A percentile compares a stretch with the other conserved stretches of the same genome.
Conservation (phyloP, 2,329 filamentous ascomycete species). For the Fusarium succisae region DNA sequence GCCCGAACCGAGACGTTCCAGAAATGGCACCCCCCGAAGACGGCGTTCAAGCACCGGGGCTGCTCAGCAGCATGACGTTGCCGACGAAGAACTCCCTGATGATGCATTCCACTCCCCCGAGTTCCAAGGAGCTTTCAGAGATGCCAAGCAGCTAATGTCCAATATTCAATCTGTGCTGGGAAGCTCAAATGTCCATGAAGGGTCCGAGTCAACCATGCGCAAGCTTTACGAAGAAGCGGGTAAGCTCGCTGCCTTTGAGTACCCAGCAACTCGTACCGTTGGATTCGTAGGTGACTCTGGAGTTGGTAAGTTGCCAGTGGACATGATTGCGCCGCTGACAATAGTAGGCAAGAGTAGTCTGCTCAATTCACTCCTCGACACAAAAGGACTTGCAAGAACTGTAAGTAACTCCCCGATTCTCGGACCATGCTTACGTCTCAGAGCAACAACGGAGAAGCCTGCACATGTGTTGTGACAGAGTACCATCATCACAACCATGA, state of each 20-base stretch:
- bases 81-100: conserved; percentile 46
- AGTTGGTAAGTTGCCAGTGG: conserved; percentile 46
- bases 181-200: conserved; percentile 47
- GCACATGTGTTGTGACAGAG: conserved; percentile 59
- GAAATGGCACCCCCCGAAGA: neutral
- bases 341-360: conserved; percentile 58
- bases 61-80: conserved; percentile 32
- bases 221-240: conserved; percentile 47
- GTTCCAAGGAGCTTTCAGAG: conserved; percentile 48
- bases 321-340: neutral
- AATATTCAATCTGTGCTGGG: conserved; percentile 46
- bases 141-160: conserved; percentile 47
- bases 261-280: conserved; percentile 52
- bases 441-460: conserved; percentile 56
- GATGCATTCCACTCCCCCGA: conserved; percentile 49
- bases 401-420: conserved; percentile 44
- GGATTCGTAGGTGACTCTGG: conserved; percentile 61
- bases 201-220: conserved; percentile 52
- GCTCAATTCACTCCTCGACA: conserved; percentile 59
- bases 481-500: conserved; percentile 51
- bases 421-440: conserved; percentile 30
- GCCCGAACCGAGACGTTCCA: neutral
- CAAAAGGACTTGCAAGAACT: conserved; percentile 50
- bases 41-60: conserved; percentile 19
- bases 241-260: conserved; percentile 49